Evolutionary conservation across 2,329 filamentous ascomycete species (phyloP).

Genomic region (Neonectria neomacrospora): DNA sequence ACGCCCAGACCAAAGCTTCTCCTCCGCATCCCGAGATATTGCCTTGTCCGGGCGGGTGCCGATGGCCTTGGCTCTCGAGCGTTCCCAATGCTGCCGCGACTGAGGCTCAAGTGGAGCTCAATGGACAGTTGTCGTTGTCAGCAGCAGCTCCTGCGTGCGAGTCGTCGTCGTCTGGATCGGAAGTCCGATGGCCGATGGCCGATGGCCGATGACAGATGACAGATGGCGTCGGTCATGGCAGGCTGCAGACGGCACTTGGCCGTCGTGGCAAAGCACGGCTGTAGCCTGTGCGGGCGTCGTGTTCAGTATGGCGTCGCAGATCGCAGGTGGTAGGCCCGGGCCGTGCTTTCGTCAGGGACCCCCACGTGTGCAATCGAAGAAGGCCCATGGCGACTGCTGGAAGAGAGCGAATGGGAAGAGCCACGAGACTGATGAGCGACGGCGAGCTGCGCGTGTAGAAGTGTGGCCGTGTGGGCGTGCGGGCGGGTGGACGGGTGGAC

Average conservation of each 20-base stretch:
- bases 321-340: slow-evolving; percentile 11
- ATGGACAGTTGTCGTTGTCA: slow-evolving; percentile 9
- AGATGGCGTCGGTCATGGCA: too few species aligned
- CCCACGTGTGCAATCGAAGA: slow-evolving; percentile 16
- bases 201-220: too few species aligned
- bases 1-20: slow-evolving; percentile 25
- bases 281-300: neutral
- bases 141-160: slow-evolving; percentile 3
- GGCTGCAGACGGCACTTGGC: neutral
- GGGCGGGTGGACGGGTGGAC: too few species aligned
- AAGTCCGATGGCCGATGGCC: neutral
- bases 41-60: slow-evolving; percentile 34
- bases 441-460: slow-evolving; percentile 11
- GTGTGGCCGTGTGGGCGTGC: too few species aligned
- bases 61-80: slow-evolving; percentile 25
- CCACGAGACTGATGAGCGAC: neutral
- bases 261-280: slow-evolving; percentile 6
- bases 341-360: slow-evolving; percentile 13
- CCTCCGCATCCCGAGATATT: slow-evolving; percentile 40
- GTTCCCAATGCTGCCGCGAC: slow-evolving; percentile 31
- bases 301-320: neutral
- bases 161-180: slow-evolving; percentile 11
- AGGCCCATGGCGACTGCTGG: slow-evolving; percentile 4
- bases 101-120: slow-evolving; percentile 43
- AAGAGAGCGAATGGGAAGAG: slow-evolving; percentile 13